Evolutionary conservation across 2,329 filamentous ascomycete genomes (phyloP).

Genomic region (Aureobasidium sp.): DNA sequence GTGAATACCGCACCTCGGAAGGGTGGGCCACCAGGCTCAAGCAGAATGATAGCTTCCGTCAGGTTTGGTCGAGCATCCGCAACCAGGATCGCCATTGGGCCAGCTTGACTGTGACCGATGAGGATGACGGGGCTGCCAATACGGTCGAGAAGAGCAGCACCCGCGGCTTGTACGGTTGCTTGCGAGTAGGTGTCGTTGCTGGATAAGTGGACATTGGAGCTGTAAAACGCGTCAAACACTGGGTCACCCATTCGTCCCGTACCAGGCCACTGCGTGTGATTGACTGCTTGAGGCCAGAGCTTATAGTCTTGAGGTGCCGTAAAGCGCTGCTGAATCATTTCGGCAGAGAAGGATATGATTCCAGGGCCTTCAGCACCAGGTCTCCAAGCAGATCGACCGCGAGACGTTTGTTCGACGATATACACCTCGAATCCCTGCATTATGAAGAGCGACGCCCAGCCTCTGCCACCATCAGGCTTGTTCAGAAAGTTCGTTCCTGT

Average conservation of each 20-base stretch:
- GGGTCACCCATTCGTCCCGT: constrained; percentile 35
- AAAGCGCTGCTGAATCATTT: constrained; percentile 28
- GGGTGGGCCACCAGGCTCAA: constrained; percentile 49
- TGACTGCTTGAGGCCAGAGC: constrained; percentile 34
- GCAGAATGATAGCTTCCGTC: constrained; percentile 41
- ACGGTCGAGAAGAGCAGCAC: constrained; percentile 34
- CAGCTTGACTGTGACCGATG: constrained; percentile 45
- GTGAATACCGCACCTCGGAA: constrained; percentile 27
- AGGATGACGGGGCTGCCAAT: constrained; percentile 36
- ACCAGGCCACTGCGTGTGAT: constrained; percentile 39
- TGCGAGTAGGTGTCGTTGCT: constrained; percentile 24
- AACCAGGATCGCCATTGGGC: constrained; percentile 39
- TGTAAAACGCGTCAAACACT: constrained; percentile 43
- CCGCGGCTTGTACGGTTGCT: constrained; percentile 30
- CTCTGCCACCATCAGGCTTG: constrained; percentile 39
- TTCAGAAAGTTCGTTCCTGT: constrained; percentile 38
- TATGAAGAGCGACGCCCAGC: constrained; percentile 43
- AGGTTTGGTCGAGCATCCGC: constrained; percentile 42
- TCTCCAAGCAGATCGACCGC: constrained; percentile 25
- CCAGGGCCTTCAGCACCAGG: not conserved
- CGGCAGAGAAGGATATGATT: constrained; percentile 15
- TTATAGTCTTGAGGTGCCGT: constrained; percentile 30
- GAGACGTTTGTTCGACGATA: constrained; percentile 34
- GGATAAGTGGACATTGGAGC: constrained; percentile 35
- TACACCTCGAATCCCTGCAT: constrained; percentile 40